These are phyloP conservation scores for Apiospora hydei DNA, from an alignment of 2,329 filamentous ascomycete species.

Conservation along the genomic window DNA sequence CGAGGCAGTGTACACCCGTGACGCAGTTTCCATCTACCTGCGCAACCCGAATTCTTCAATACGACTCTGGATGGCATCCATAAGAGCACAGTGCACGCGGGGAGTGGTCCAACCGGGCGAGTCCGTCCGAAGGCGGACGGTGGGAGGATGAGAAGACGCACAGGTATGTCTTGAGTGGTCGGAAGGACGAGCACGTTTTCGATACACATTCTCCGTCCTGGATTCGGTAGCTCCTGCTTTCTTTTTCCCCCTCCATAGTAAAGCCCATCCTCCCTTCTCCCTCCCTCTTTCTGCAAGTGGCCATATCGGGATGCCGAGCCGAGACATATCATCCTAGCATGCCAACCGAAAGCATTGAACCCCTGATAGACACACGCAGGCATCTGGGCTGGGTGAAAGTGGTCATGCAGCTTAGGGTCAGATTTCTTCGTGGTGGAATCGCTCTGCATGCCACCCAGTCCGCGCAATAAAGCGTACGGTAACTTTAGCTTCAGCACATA, in stretches of 20 bases:
- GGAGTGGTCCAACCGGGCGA: background rate
- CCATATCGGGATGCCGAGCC: background rate
- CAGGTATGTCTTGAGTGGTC: background rate
- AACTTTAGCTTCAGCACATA: background rate
- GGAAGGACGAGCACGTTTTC: background rate
- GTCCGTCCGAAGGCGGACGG: background rate
- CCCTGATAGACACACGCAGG: background rate
- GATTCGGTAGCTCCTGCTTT: background rate
- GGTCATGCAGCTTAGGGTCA: background rate
- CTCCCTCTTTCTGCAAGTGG: background rate
- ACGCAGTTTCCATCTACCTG: background rate
- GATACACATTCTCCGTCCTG: background rate
- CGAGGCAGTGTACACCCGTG: background rate
- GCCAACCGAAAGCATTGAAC: background rate
- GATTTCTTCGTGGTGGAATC: background rate
- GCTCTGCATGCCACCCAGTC: background rate
- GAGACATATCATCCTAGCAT: background rate
- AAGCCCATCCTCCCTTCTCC: background rate
- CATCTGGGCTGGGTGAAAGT: background rate
- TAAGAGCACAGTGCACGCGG: background rate
- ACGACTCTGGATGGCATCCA: background rate
- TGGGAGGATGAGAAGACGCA: background rate
- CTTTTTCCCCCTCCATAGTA: background rate
- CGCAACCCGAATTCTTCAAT: background rate
- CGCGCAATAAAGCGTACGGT: background rate